Percentiles rank a stretch among this genome's conserved stretches.
phyloP scores from a whole-genome alignment of 1,139 yeast species.

The Suhomyces bribrorum region DNA sequence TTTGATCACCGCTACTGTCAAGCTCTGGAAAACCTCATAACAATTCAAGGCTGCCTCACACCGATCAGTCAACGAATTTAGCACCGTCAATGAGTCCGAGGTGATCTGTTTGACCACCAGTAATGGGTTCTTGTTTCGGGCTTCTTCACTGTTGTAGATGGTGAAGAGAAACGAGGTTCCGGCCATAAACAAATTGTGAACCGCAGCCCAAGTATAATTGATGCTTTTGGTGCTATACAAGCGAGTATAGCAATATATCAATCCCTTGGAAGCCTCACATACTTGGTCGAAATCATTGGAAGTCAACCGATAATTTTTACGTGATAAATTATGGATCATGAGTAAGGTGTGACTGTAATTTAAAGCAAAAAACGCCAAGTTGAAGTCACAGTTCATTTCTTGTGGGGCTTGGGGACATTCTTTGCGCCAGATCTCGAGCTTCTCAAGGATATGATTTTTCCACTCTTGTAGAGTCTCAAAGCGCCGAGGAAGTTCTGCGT shows the following conservation, averaged over 20 bases:
- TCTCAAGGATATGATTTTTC: slow-evolving; percentile 52
- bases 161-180: slow-evolving; percentile 83
- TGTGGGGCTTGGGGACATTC: slow-evolving; percentile 56
- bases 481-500: slow-evolving; percentile 66
- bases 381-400: slow-evolving; percentile 75
- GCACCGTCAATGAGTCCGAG: slow-evolving; percentile 58
- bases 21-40: slow-evolving; percentile 66
- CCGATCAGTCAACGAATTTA: slow-evolving; percentile 61
- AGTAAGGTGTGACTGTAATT: slow-evolving; percentile 78
- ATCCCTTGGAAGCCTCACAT: slow-evolving; percentile 64
- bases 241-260: slow-evolving; percentile 62
- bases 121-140: slow-evolving; percentile 47
- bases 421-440: slow-evolving; percentile 63
- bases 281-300: slow-evolving; percentile 56
- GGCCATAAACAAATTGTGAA: slow-evolving; percentile 84
- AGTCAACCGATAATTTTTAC: slow-evolving; percentile 59
- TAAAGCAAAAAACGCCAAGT: slow-evolving; percentile 64
- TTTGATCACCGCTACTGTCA: slow-evolving; percentile 70
- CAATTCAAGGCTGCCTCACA: slow-evolving; percentile 82
- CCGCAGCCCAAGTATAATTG: slow-evolving; percentile 93
- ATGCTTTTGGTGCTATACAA: slow-evolving; percentile 57
- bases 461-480: slow-evolving; percentile 58
- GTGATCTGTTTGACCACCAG: slow-evolving; percentile 58
- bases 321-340: slow-evolving; percentile 75
- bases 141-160: slow-evolving; percentile 64